Conservation (phyloP, 495 filamentous ascomycete species). For the Talaromyces wortmannii region DNA sequence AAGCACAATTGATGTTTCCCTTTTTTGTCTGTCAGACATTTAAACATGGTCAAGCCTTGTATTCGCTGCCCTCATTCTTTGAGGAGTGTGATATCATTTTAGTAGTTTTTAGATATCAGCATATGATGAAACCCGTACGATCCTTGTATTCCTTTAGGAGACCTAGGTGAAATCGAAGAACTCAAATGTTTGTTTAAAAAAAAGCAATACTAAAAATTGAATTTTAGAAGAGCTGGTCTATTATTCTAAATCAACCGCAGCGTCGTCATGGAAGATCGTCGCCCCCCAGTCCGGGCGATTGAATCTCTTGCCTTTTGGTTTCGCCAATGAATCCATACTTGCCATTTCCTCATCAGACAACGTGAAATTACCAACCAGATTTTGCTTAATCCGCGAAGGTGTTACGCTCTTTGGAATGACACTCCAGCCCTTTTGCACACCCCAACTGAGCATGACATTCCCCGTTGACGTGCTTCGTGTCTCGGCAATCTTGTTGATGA, state of each 20-base stretch:
- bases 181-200: no score
- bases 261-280: slow-evolving; percentile 19
- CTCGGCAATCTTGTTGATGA: slow-evolving; percentile 42
- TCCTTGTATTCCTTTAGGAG: no score
- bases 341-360: slow-evolving; percentile 40
- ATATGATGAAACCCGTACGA: no score
- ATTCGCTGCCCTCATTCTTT: no score
- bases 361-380: slow-evolving; percentile 47
- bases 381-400: slow-evolving; percentile 36
- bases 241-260: slow-evolving; percentile 19
- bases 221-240: no score
- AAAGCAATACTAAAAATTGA: no score
- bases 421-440: slow-evolving; percentile 46
- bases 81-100: no score
- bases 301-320: slow-evolving; percentile 16
- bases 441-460: slow-evolving; percentile 54
- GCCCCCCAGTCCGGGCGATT: slow-evolving; percentile 23
- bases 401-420: slow-evolving; percentile 58
- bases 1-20: no score
- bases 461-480: slow-evolving; percentile 49
- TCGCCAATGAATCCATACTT: slow-evolving; percentile 36
- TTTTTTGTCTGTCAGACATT: no score
- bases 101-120: no score
- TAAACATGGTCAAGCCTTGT: no score
- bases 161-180: no score